Conservation (phyloP, 129 eudicot species). For the Silybum marianum region DNA sequence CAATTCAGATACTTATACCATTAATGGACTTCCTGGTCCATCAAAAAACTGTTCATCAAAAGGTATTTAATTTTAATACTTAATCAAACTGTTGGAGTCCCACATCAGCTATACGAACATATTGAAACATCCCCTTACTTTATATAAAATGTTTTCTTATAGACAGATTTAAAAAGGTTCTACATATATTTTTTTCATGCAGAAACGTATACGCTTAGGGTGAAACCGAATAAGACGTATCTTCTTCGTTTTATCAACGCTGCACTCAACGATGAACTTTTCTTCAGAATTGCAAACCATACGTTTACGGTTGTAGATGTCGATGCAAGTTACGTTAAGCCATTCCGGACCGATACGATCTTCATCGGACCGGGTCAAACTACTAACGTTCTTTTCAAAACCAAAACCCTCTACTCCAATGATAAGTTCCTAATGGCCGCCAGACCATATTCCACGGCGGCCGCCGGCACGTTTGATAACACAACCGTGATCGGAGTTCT, state of each 20-base stretch:
- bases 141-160: neutral
- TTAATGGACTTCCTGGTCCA: constrained; percentile 73
- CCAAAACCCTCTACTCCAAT: constrained; percentile 35
- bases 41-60: constrained; percentile 59
- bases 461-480: constrained; percentile 66
- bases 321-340: constrained; percentile 69
- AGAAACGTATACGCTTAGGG: constrained; percentile 63
- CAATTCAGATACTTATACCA: constrained; percentile 62
- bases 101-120: neutral
- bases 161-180: neutral
- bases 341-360: constrained; percentile 53
- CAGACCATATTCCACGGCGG: constrained; percentile 66
- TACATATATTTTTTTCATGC: neutral
- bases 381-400: constrained; percentile 56
- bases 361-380: constrained; percentile 73
- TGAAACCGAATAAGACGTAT: constrained; percentile 72
- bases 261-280: constrained; percentile 77
- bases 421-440: constrained; percentile 64
- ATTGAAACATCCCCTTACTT: too few species aligned
- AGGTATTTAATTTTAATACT: constrained; percentile 29
- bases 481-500: constrained; percentile 57
- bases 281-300: constrained; percentile 63
- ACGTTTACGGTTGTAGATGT: constrained; percentile 61
- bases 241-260: constrained; percentile 72
- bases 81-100: neutral